Base-by-base conservation (phyloP, 2,329 filamentous ascomycete species). In the Neophaeococcomyces aloes region DNA sequence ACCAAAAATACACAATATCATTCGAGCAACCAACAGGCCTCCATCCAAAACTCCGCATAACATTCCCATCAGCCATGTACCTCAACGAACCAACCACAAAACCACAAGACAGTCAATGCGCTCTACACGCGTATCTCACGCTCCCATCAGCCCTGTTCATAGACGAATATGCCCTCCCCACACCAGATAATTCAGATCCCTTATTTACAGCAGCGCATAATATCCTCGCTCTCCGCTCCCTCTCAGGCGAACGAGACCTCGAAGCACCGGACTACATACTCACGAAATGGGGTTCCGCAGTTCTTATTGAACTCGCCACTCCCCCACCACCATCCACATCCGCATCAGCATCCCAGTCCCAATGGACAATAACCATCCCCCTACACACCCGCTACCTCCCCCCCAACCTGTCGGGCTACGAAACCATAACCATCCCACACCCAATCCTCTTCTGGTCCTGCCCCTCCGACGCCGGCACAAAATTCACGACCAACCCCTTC, bases 401-500 rank as follows among this genome's bases (percentile, higher is more conserved):
- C 4, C 83, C 83, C 0, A 42, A 44, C n/a, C 13, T 27, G 15
- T 42, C 42, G 4, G 50, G 50, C 7, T 29, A 39, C 6, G 70
- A 72, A 0, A 60, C 62, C 33, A 62, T 79, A 1, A 65, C 77
- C n/a, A 61, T 91, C 0, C 84, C 89, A 0, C 88, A 83, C 67
- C 89, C 89, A 0, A 75, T 77, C 0, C 75, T 95, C 0, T 95
- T 95, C 67, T 95, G 88, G 88, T 86, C 87, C 0, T 96, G 89
- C 58, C 70, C 75, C 6, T 75, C 80, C 0, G 61, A 67, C 29
- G 63, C 65, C 27, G 54, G 50, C 10, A 72, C 71, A 1, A 81
- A 84, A 55, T 84, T 89, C 63, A 63, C 74, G 0, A 74, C 72
- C 4, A 94, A 83, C 56, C 89, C 89, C 0, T 96, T 96, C 61